Percentiles rank a stretch among this genome's conserved stretches.
Evolutionary conservation across 2,329 filamentous ascomycete species (phyloP).

Genomic region (Rhexocercosporidium sp.): DNA sequence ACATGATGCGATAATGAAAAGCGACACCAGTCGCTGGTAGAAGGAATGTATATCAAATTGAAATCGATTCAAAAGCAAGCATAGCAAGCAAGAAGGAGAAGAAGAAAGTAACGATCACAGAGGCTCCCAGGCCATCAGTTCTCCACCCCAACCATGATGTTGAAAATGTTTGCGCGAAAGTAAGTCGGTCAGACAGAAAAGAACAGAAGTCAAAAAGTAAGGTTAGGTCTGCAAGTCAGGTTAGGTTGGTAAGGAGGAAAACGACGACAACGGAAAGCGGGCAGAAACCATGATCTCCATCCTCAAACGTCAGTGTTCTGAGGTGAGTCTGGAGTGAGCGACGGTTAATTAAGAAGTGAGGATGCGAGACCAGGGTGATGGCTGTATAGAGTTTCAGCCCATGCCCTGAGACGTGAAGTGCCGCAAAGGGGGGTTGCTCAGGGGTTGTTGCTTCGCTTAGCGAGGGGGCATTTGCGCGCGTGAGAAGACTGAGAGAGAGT

Average conservation of each 20-base stretch:
- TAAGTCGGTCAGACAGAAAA: conserved; percentile 13
- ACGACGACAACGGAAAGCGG: conserved; percentile 16
- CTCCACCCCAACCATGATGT: conserved; percentile 29
- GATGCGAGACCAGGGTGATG: conserved; percentile 18
- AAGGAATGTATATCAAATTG: conserved; percentile 28
- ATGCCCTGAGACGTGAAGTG: neutral
- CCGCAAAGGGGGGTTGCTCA: neutral
- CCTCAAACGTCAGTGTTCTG: conserved; percentile 36
- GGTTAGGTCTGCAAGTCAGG: neutral
- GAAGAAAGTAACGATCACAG: conserved; percentile 15
- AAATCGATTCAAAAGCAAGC: conserved; percentile 29
- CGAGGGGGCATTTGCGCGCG: conserved; percentile 8
- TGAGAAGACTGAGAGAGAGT: too few relatives aligned
- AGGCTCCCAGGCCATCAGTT: conserved; percentile 39
- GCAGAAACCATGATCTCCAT: conserved; percentile 34
- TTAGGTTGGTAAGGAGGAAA: conserved; percentile 16
- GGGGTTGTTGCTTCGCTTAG: conserved; percentile 15
- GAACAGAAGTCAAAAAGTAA: conserved; percentile 25
- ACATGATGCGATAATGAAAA: conserved; percentile 47
- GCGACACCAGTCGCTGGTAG: conserved; percentile 35
- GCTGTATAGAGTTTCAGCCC: conserved; percentile 8
- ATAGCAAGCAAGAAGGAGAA: conserved; percentile 30
- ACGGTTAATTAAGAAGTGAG: conserved; percentile 21
- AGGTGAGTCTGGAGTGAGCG: conserved; percentile 31
- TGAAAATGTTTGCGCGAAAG: conserved; percentile 32